Percentiles rank a stretch among this genome's conserved stretches.
phyloP scores from a whole-genome alignment of 768 basidiomycete genomes.

The Heimioporus sp. region DNA sequence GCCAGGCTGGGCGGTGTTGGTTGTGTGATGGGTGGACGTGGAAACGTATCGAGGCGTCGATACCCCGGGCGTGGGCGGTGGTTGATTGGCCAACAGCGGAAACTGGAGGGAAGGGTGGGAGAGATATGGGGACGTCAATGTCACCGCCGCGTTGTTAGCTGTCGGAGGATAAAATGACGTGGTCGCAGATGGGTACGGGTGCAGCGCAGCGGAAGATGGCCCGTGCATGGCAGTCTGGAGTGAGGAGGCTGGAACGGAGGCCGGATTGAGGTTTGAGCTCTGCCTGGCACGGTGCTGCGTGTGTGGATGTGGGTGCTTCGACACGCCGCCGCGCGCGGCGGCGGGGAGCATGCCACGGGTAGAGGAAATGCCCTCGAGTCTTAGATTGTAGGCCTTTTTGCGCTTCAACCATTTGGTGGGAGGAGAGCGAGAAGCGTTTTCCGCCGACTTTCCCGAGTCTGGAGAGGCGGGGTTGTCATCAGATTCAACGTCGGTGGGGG shows the following conservation, averaged over 20 bases:
- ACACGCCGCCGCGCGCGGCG: slow-evolving; percentile 22
- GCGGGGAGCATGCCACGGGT: slow-evolving; percentile 18
- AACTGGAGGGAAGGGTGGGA: slow-evolving; percentile 30
- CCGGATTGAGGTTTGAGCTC: slow-evolving; percentile 30
- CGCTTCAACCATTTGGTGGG: slow-evolving; percentile 49
- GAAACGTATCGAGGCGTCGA: slow-evolving; percentile 8
- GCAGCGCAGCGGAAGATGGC: slow-evolving; percentile 11
- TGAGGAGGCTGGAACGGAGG: slow-evolving; percentile 20
- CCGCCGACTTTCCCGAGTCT: slow-evolving; percentile 28
- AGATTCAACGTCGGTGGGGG: slow-evolving; percentile 7
- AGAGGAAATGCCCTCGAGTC: slow-evolving; percentile 42
- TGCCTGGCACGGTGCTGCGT: slow-evolving; percentile 29
- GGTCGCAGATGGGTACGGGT: slow-evolving; percentile 13
- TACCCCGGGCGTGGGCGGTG: slow-evolving; percentile 8
- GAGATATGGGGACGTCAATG: slow-evolving; percentile 32
- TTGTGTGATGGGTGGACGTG: slow-evolving; percentile 11
- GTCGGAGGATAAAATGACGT: slow-evolving; percentile 30
- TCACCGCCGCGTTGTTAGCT: slow-evolving; percentile 28
- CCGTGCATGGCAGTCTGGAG: slow-evolving; percentile 16
- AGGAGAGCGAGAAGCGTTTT: slow-evolving; percentile 27
- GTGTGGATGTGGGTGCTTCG: slow-evolving; percentile 25
- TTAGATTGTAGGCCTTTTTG: slow-evolving; percentile 58
- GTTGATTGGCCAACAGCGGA: slow-evolving; percentile 11
- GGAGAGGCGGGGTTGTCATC: slow-evolving; percentile 23
- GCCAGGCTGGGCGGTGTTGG: slow-evolving; percentile 4